phyloP scores from a whole-genome alignment of 169 alveolate genomes.

The Cryptosporidium canis region DNA sequence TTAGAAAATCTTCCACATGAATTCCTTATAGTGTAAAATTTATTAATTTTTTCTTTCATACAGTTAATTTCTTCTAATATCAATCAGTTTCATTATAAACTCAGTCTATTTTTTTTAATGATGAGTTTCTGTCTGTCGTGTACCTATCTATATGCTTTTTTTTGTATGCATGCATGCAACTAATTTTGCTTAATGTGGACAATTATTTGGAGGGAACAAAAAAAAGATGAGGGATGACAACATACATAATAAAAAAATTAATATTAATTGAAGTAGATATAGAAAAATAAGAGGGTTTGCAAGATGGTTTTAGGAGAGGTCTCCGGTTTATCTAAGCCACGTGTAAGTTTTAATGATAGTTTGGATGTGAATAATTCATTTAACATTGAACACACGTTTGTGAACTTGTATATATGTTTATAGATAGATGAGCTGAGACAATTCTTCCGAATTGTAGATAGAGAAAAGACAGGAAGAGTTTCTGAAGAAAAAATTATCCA shows the following conservation, averaged over 20 bases:
- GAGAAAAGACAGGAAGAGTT: conserved; percentile 55
- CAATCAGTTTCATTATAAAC: too few relatives aligned
- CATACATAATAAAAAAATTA: too few relatives aligned
- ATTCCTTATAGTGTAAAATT: too few relatives aligned
- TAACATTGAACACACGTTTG: not conserved
- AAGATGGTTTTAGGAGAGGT: conserved; percentile 26
- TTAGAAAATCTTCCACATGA: too few relatives aligned
- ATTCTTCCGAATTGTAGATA: conserved; percentile 33
- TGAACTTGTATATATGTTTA: not conserved
- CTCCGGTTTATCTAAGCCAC: conserved; percentile 52
- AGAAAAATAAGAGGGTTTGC: not conserved
- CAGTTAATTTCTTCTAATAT: too few relatives aligned
- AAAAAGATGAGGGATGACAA: too few relatives aligned
- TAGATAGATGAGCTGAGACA: conserved; percentile 49
- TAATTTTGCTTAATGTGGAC: not conserved
- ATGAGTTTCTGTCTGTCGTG: not conserved
- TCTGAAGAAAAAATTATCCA: conserved; percentile 40
- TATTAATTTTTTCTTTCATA: too few relatives aligned
- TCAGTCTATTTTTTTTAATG: not conserved
- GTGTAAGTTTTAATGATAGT: conserved; percentile 41
- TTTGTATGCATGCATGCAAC: not conserved
- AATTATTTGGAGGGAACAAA: too few relatives aligned
- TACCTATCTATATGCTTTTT: not conserved
- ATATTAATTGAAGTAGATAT: not conserved
- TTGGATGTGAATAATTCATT: not conserved